Evolutionary conservation across 148 eudicot species (phyloP).

Genomic region (Rhododendron kiyosumense): DNA sequence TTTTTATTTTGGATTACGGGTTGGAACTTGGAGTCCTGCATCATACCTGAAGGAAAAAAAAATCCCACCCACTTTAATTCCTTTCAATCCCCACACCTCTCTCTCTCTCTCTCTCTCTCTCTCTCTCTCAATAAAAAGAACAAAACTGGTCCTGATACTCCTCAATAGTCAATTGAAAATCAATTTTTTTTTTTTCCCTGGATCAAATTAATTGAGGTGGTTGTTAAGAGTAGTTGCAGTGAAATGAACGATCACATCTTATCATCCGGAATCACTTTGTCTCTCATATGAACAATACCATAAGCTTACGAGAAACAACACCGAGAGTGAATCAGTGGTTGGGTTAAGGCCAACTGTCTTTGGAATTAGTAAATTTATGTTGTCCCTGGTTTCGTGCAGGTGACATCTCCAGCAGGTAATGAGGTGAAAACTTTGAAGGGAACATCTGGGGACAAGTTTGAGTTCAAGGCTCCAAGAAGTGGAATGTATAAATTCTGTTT

Average conservation of each 20-base stretch:
- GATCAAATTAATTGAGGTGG: no score
- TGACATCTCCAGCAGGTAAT: slow-evolving; percentile 67
- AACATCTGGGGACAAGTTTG: slow-evolving; percentile 88
- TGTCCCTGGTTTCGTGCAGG: slow-evolving; percentile 39
- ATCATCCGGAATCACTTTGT: not conserved
- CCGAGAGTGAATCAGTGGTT: not conserved
- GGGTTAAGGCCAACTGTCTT: not conserved
- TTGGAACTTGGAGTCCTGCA: no score
- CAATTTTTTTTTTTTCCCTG: no score
- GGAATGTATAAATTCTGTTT: slow-evolving; percentile 95
- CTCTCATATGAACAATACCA: not conserved
- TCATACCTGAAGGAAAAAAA: no score
- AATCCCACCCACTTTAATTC: no score
- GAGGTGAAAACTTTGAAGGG: slow-evolving; percentile 63
- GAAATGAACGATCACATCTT: not conserved
- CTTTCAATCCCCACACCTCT: no score
- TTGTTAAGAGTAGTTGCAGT: no score
- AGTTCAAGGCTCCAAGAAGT: slow-evolving; percentile 73
- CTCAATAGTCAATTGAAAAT: no score
- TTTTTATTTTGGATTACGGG: no score
- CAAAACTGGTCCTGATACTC: no score
- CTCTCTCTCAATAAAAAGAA: no score
- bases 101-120: no score
- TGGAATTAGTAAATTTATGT: not conserved
- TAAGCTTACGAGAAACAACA: not conserved